Conservation (phyloP, 2,329 filamentous ascomycete genomes). For the Didymella pomorum region DNA sequence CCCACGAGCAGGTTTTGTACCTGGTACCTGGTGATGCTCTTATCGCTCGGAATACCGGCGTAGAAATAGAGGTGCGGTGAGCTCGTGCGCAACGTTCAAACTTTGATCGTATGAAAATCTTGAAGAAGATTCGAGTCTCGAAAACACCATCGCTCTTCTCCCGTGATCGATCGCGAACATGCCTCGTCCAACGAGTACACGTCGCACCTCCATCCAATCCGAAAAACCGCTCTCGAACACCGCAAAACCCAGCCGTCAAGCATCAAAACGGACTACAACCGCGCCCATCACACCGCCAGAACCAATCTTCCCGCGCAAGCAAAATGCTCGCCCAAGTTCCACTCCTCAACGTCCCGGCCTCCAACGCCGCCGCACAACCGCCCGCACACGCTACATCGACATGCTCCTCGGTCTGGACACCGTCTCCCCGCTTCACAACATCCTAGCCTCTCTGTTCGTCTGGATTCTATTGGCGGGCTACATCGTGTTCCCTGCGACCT, state of each 20-base stretch:
- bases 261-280: not conserved
- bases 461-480: conserved; percentile 64
- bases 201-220: not conserved
- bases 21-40: not conserved
- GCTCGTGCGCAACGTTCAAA: not conserved
- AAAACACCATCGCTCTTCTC: not conserved
- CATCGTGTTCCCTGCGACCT: conserved; percentile 62
- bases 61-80: not conserved
- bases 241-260: not conserved
- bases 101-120: not conserved
- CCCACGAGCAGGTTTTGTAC: conserved; percentile 15
- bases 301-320: not conserved
- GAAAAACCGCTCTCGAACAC: not conserved
- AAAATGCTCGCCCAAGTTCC: not conserved
- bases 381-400: conserved; percentile 41
- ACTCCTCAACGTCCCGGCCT: conserved; percentile 26
- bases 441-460: conserved; percentile 56
- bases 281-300: not conserved
- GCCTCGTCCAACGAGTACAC: not conserved
- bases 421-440: conserved; percentile 58
- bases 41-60: not conserved
- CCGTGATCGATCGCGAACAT: not conserved
- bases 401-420: conserved; percentile 60
- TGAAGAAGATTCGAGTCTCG: not conserved
- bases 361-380: conserved; percentile 38